These are phyloP conservation scores for sunflower (Helianthus annuus) DNA, from an alignment of 129 eudicot species.

Conservation along the genomic window HanXRQr2.0-SUNRISE NC_035439.2:17540777-17541276, in stretches of 20 bases:
- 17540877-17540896: constrained; percentile 67
- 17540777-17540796: no score
- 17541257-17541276: no score
- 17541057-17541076: not conserved
- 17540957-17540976: not conserved
- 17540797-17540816: constrained; percentile 86
- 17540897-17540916: constrained; percentile 56
- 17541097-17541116: not conserved
- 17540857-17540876: constrained; percentile 75
- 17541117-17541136: constrained; percentile 93
- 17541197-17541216: no score
- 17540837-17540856: constrained; percentile 83
- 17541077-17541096: no score
- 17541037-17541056: not conserved
- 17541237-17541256: no score
- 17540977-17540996: not conserved
- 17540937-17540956: not conserved
- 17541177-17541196: constrained; percentile 78
- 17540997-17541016: not conserved
- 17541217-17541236: no score
- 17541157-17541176: constrained; percentile 92
- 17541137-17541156: constrained; percentile 70
- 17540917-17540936: not conserved
- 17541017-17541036: not conserved
- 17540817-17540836: constrained; percentile 75